A percentile compares a stretch with the other conserved stretches of the same genome.
phyloP scores from a whole-genome alignment of 345 rosid genomes.

The Syzygium aqueum region DNA sequence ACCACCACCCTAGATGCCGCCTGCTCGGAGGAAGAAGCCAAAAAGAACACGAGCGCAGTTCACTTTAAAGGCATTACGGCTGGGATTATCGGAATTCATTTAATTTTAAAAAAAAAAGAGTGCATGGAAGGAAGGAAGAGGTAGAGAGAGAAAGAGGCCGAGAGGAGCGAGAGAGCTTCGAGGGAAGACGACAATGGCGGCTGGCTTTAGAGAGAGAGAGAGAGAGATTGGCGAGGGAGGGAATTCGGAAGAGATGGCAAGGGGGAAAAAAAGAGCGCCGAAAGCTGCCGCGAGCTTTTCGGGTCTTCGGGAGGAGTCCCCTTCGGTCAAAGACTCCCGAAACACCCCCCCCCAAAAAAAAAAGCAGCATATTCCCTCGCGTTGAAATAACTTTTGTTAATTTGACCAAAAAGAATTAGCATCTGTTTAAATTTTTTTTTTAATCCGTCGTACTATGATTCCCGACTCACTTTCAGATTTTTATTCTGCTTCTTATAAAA shows the following conservation, averaged over 20 bases:
- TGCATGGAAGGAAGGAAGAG: too few species aligned
- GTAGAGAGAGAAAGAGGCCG: not conserved
- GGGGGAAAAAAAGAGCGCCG: not conserved
- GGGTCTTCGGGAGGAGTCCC: not conserved
- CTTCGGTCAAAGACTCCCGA: not conserved
- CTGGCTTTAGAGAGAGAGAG: not conserved
- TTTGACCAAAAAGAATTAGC: not conserved
- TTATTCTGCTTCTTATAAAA: accelerated
- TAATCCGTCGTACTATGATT: accelerated
- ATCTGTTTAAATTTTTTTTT: too few species aligned
- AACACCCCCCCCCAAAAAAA: too few species aligned
- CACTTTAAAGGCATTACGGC: too few species aligned
- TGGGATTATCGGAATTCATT: too few species aligned
- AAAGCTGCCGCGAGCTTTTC: not conserved
- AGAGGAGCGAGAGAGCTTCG: too few species aligned
- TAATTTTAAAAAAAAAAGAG: too few species aligned
- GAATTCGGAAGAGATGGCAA: not conserved
- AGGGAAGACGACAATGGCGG: too few species aligned
- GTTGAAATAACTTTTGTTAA: too few species aligned
- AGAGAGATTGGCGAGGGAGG: too few species aligned
- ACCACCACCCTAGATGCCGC: not conserved
- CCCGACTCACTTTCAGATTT: too few species aligned
- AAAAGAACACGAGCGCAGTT: too few species aligned
- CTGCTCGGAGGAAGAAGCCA: not conserved
- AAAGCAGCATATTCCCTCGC: not conserved